Evolutionary conservation across 2,329 filamentous ascomycete genomes (phyloP), one percentile per base, ranked within the genome.

Genomic region (Septoria petroselini): DNA sequence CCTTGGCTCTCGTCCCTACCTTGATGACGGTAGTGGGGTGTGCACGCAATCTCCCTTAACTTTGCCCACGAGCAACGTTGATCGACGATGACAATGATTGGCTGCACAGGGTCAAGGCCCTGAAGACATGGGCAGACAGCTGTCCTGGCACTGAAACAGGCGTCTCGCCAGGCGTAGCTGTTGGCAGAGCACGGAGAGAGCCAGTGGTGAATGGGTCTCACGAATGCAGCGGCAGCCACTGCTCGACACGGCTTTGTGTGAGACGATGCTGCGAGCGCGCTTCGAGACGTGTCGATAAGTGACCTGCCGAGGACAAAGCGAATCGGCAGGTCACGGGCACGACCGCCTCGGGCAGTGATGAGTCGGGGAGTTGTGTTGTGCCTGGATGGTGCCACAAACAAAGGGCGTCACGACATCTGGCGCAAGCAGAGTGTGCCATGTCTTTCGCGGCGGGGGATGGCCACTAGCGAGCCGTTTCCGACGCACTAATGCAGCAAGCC

Each of bases 141-240:
- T 48, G 35, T 45, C 44, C 29, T 40, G 39, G 30, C 15, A 11
- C 23, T 48, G 46, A 48, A 42, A 48, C 46, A 30, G 12, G 35
- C 35, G 43, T 46, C 33, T 37, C 41, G 6, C 17, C 43, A 39
- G 25, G 34, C 35, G 18, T 31, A 17, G 35, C 34, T 40, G 17
- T 35, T 15, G 35, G 17, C 34, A 38, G 34, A 18, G 40, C 15
- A 3, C 41, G 23, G 15, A 17, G 34, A 37, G 34, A 11, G 34
- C 12, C 43, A 46, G n/a, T 6, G 21, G 42, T 25, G 41, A 7
- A 30, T 4, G n/a, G 9, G 41, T 9, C 5, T 34, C 23, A 21
- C 21, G 25, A 25, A 21, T 30, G 3, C 27, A 14, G 11, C 9
- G 15, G 18, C 25, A 31, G 25, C 41, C 41, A 45, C 17, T 37